Evolutionary conservation across 176 grass and related monocot species (phyloP).

Genomic region (Carex cristatella): DNA sequence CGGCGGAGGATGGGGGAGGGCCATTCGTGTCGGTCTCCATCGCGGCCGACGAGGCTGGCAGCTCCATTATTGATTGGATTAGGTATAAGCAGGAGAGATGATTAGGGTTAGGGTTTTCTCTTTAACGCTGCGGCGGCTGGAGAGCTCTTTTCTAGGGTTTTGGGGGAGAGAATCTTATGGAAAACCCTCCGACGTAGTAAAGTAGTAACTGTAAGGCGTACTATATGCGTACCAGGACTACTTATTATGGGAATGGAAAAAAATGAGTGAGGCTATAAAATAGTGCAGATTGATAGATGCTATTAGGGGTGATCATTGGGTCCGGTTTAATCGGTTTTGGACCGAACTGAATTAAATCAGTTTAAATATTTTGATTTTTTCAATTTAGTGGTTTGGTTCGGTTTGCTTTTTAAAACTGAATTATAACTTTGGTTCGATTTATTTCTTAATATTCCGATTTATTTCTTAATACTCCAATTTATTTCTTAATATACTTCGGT

Average conservation of each 20-base stretch:
- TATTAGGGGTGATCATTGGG: too few species aligned
- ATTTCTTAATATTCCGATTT: too few species aligned
- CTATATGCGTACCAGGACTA: background rate
- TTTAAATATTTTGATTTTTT: too few species aligned
- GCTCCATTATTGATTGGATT: background rate
- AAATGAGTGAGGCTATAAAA: too few species aligned
- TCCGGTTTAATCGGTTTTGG: too few species aligned
- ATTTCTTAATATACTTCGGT: too few species aligned
- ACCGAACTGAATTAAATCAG: too few species aligned
- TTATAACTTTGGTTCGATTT: too few species aligned
- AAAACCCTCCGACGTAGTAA: background rate
- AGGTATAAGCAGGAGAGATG: background rate
- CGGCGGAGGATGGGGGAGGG: background rate
- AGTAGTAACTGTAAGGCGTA: background rate
- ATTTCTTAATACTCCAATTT: too few species aligned
- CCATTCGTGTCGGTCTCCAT: background rate
- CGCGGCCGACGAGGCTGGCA: background rate
- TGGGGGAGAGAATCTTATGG: background rate
- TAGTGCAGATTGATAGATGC: too few species aligned
- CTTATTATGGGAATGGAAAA: background rate
- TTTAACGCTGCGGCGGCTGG: background rate
- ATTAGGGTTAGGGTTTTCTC: background rate
- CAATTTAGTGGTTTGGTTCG: too few species aligned
- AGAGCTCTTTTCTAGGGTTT: conserved; percentile 15
- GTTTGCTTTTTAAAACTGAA: too few species aligned